Evolutionary conservation across 2,329 filamentous ascomycete species (phyloP).

Genomic region (Periconia digitata): DNA sequence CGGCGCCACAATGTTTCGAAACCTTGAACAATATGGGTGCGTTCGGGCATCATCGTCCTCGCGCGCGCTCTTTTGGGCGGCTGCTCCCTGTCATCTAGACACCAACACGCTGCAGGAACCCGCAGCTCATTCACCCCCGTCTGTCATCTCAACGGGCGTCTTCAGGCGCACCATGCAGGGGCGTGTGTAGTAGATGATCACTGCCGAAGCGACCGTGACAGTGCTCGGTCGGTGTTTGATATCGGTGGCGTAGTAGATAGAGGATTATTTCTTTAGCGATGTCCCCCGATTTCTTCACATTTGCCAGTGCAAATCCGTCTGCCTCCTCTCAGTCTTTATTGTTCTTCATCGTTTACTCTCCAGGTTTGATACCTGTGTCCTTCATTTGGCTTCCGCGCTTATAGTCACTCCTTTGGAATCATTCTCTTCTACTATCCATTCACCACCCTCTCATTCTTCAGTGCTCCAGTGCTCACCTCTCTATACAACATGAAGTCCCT

Average conservation of each 20-base stretch:
- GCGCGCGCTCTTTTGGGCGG: neutral
- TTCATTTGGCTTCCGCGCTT: constrained; percentile 9
- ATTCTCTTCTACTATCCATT: constrained; percentile 1
- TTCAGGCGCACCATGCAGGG: constrained; percentile 8
- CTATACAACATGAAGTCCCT: constrained; percentile 15
- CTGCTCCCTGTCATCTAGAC: neutral
- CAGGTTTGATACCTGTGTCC: constrained; percentile 18
- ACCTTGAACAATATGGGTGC: constrained; percentile 3
- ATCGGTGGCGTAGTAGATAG: constrained; percentile 2
- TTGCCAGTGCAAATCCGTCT: constrained; percentile 1
- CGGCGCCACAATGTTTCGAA: constrained; percentile 20
- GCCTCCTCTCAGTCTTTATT: neutral
- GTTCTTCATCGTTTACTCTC: constrained; percentile 4
- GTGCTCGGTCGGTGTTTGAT: constrained; percentile 3
- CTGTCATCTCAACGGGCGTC: too few species aligned
- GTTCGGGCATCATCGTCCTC: neutral
- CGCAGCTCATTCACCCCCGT: constrained; percentile 3
- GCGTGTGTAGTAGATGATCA: neutral
- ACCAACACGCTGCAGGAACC: constrained; percentile 14
- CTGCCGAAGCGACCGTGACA: constrained; percentile 1
- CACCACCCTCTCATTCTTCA: constrained; percentile 1
- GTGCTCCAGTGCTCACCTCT: neutral
- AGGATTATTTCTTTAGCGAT: constrained; percentile 1
- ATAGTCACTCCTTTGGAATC: constrained; percentile 8
- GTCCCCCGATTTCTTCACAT: neutral